Base-by-base conservation (phyloP, 345 rosid genomes). In the Stellera chamaejasme region DNA sequence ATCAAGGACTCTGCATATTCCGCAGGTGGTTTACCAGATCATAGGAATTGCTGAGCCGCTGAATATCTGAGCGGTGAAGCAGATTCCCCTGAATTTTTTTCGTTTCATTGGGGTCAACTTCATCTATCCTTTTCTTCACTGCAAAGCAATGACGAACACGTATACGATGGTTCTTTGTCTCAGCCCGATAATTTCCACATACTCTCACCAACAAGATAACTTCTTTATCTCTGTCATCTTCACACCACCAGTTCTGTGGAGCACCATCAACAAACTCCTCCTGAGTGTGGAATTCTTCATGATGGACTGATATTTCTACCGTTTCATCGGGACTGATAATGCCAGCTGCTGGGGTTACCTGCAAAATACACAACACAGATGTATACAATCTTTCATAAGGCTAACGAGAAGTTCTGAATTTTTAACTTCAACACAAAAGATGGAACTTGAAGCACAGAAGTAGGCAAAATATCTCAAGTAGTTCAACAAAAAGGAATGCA, bases 311-410 rank as follows among this genome's bases (percentile, higher is more conserved):
- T 41, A 87, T 58, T 56, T 87, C 95, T 0, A 72, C 75, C 42
- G 61, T 70, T 25, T 72, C 72, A 55, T 84, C 80, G 41, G 88
- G 82, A 50, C 72, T 70, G 56, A 84, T 78, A 50, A 82, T 66
- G 19, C 91, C 95, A 10, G 81, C 70, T 27, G 82, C 83, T 50
- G 95, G 95, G 32, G 72, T 79, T 9, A 87, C 87, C 95, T 84
- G 56, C 28, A 27, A 27, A 50, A 68, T 42, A 45, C 50, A 50
- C 23, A 19, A 19, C 23, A 19, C 23, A n/a, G 12, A 15, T 2
- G 26, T 42, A 57, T 15, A 55, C 23, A 56, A 28, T 27, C 51
- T 28, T 5, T 25, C 23, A 42, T 1, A 28, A 44, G 15, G 50
- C 19, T n/a, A 14, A 58, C 25, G 10, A 13, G 16, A 27, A 50